Conservation (phyloP, 257 asterid genomes). For the Solanum clarkiae region DNA sequence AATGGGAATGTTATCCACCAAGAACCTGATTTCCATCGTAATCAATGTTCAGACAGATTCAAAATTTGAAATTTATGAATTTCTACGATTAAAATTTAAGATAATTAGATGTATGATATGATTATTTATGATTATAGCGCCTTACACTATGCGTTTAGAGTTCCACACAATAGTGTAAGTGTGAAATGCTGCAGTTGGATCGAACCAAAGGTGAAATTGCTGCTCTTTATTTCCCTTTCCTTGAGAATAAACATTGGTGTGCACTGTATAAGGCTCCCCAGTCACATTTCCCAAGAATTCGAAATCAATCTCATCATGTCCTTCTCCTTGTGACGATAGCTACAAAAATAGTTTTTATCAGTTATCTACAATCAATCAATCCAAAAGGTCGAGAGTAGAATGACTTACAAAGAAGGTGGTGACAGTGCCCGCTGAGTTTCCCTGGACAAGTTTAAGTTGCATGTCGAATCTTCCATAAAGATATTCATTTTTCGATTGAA, state of each 20-base stretch:
- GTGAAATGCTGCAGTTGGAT: constrained; percentile 46
- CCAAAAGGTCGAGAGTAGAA: not conserved
- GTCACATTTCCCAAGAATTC: constrained; percentile 51
- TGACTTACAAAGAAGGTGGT: constrained; percentile 48
- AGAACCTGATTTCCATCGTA: constrained; percentile 12
- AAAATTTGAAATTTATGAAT: not conserved
- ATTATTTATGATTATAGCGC: not conserved
- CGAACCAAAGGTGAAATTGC: constrained; percentile 61
- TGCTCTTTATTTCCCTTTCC: constrained; percentile 48
- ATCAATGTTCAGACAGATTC: not conserved
- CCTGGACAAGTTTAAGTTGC: constrained; percentile 53
- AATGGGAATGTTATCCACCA: constrained; percentile 50
- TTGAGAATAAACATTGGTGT: constrained; percentile 33
- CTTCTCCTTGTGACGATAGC: constrained; percentile 35
- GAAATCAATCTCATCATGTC: constrained; percentile 55
- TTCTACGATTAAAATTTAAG: not conserved
- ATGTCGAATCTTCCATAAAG: constrained; percentile 41
- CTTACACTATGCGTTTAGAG: constrained; percentile 35
- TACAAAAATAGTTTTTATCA: not conserved
- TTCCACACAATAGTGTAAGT: constrained; percentile 58
- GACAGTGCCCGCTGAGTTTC: constrained; percentile 69
- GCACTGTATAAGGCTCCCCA: constrained; percentile 48
- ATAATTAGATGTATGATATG: not conserved
- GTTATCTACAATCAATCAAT: not conserved
- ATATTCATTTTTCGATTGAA: constrained; percentile 32